Evolutionary conservation across 306 rosid species (phyloP).

Genomic region (Begonia peltatifolia): DNA sequence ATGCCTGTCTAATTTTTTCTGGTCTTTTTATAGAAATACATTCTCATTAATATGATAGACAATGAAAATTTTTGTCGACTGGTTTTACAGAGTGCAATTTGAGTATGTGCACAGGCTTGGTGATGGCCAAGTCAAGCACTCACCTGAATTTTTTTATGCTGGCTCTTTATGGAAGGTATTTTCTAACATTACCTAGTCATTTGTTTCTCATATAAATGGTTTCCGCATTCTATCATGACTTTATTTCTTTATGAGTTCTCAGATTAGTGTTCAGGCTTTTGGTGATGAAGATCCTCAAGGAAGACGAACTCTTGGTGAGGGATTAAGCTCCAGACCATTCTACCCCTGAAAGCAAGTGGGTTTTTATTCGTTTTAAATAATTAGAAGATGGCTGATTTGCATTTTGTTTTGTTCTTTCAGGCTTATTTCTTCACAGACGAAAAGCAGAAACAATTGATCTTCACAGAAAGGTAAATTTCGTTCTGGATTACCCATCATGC

Average conservation of each 20-base stretch:
- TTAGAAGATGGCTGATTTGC: background rate
- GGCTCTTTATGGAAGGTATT: conserved; percentile 97
- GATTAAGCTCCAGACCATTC: conserved; percentile 12
- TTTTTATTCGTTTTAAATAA: background rate
- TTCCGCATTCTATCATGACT: conserved; percentile 5
- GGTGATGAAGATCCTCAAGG: conserved; percentile 96
- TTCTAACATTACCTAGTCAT: background rate
- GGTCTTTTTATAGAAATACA: no score
- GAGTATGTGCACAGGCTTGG: conserved; percentile 96
- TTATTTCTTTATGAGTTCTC: conserved; percentile 19
- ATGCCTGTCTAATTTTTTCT: no score
- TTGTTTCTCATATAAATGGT: no score
- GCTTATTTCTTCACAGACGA: conserved; percentile 86
- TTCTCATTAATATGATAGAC: no score
- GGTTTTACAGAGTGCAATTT: conserved; percentile 69
- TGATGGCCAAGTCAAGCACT: conserved; percentile 98
- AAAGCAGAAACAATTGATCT: conserved; percentile 55
- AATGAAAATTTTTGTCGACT: background rate
- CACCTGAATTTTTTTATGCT: conserved; percentile 83
- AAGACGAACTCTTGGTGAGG: conserved; percentile 76
- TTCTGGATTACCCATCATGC: conserved; percentile 5
- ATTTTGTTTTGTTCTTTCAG: conserved; percentile 28
- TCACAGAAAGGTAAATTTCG: conserved; percentile 44
- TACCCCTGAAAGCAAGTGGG: conserved; percentile 5
- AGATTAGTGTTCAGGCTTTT: conserved; percentile 97